phyloP scores from a whole-genome alignment of 2,329 filamentous ascomycete species.

The Penicillium sp. region DNA sequence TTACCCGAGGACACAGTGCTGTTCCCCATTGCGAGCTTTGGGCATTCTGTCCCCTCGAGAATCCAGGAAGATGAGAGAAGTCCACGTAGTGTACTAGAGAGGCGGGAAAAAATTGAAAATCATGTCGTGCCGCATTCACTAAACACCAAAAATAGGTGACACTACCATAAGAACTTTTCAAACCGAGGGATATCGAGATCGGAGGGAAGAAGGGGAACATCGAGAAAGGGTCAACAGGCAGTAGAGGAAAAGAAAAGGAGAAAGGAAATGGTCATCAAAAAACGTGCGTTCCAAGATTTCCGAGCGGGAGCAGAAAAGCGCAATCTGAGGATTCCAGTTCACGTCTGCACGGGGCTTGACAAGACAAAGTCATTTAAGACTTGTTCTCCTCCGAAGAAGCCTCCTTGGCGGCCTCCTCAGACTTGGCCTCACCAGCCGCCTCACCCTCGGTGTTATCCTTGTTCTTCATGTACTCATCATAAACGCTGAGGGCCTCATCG shows the following conservation, averaged over 20 bases:
- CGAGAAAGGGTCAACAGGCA: constrained; percentile 18
- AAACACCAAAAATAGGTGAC: constrained; percentile 27
- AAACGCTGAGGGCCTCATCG: constrained; percentile 92
- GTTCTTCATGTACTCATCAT: constrained; percentile 97
- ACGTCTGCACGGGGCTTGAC: constrained; percentile 13
- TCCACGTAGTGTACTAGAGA: constrained; percentile 9
- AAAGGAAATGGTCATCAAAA: constrained; percentile 34
- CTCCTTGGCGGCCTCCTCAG: constrained; percentile 43
- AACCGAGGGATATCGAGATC: constrained; percentile 42
- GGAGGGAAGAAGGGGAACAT: constrained; percentile 25
- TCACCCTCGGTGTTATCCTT: constrained; percentile 51
- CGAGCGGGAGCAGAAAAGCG: constrained; percentile 20
- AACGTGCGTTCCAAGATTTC: constrained; percentile 32
- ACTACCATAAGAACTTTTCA: constrained; percentile 39
- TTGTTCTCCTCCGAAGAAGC: constrained; percentile 39
- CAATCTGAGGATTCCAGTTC: constrained; percentile 6
- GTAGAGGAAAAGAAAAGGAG: constrained; percentile 25
- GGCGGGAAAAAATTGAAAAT: constrained; percentile 12
- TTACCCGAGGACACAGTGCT: constrained; percentile 14
- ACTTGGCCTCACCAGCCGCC: constrained; percentile 42
- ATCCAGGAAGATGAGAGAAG: not conserved
- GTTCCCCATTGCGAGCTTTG: not conserved
- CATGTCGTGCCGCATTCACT: constrained; percentile 31
- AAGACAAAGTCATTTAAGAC: constrained; percentile 30
- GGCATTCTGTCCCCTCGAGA: not conserved